Evolutionary conservation across 2,329 filamentous ascomycete genomes (phyloP).

Genomic region (Stromatinia cepivora): DNA sequence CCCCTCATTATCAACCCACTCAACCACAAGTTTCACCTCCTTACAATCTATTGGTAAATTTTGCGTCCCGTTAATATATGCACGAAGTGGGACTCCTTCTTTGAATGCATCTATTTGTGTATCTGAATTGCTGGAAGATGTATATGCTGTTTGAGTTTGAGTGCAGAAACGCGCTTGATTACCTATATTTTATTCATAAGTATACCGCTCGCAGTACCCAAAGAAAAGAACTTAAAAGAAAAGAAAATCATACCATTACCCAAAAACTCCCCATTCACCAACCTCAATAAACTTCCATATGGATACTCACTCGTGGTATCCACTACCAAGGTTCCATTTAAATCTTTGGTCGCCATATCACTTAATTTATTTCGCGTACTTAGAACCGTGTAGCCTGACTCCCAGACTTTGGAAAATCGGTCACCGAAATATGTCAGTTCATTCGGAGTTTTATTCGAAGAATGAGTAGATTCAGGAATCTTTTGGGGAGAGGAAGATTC

Average conservation of each 20-base stretch:
- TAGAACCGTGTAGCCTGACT: neutral
- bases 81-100: neutral
- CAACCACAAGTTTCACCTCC: constrained; percentile 16
- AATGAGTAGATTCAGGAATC: neutral
- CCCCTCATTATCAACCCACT: constrained; percentile 37
- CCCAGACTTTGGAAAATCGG: neutral
- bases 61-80: constrained; percentile 5
- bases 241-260: constrained; percentile 7
- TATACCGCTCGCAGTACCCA: neutral
- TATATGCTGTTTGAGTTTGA: neutral
- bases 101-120: neutral
- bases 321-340: neutral
- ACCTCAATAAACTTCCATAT: constrained; percentile 6
- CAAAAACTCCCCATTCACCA: constrained; percentile 7
- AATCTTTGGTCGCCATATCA: neutral
- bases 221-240: neutral
- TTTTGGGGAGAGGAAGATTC: neutral
- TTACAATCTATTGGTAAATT: neutral
- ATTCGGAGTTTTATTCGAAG: no score
- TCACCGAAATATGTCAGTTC: neutral
- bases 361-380: neutral
- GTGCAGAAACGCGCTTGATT: constrained; percentile 15
- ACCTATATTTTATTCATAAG: neutral
- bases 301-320: constrained; percentile 17
- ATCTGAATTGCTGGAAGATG: neutral